Base-by-base conservation (phyloP, 768 basidiomycete species). In the Chalciporus pseudorubinellus region DNA sequence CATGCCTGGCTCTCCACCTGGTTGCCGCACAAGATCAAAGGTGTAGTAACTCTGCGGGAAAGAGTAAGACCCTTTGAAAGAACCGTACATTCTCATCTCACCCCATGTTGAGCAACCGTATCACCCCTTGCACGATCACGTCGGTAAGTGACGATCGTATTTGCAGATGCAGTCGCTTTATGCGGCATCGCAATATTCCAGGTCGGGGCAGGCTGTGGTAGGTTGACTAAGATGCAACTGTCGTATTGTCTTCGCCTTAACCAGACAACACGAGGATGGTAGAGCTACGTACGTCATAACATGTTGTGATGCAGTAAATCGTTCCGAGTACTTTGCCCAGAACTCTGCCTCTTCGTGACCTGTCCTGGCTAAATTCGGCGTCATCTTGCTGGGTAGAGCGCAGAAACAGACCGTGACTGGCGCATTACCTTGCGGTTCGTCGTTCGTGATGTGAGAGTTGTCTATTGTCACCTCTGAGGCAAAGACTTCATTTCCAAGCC, bases 401-500 rank as follows among this genome's bases (percentile, higher is more conserved):
- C 22, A 11, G 7, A 40, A 10, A 6, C 10, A 36, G 29, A 34
- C 18, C 4, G 21, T 14, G 13, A 26, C 5, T 16, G 29, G n/a
- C 2, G 34, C 34, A 46, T 49, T 48, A 61, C 64, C 45, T 28
- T 39, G 40, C 11, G 62, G 56, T 31, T 62, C 62, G 8, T 64
- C 59, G 34, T 26, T 51, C 4, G 50, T 62, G 43, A 66, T 33
- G 33, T 57, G 65, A 1, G 56, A 59, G 43, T 52, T 57, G 43
- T 65, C 59, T 29, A 65, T 14, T 12, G 48, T 64, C 4, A 64
- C 59, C 16, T 57, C 54, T n/a, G 54, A 41, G 26, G 64, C 57
- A 50, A 66, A 66, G 13, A 66, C 64, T 52, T 66, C 62, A 12
- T 51, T 55, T 26, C 47, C 64, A 34, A 66, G 58, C 18, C 60